Evolutionary conservation across 2,329 filamentous ascomycete genomes (phyloP).

Genomic region (Scleromitrula shiraiana): DNA sequence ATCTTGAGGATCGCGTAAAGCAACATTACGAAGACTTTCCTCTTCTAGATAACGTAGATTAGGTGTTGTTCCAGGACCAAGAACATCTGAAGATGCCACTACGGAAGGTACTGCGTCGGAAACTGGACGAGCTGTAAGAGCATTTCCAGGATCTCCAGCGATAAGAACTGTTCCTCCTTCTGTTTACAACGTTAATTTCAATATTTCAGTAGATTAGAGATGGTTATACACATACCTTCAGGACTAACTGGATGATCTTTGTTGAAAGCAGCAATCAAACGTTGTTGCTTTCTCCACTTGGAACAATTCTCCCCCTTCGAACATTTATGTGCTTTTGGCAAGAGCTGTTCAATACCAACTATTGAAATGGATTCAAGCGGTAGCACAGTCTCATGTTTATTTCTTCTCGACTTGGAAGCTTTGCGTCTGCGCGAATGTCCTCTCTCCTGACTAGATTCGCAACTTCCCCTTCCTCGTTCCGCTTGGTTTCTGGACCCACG

Average conservation of each 20-base stretch:
- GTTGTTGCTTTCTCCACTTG: constrained; percentile 75
- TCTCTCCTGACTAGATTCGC: constrained; percentile 22
- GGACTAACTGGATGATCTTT: constrained; percentile 62
- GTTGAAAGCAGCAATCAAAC: constrained; percentile 65
- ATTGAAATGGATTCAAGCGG: constrained; percentile 83
- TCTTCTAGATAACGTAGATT: constrained; percentile 66
- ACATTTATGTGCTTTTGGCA: constrained; percentile 78
- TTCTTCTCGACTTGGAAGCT: constrained; percentile 21
- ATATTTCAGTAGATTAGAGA: background rate
- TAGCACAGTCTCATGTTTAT: constrained; percentile 53
- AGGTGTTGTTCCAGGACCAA: constrained; percentile 61
- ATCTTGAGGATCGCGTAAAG: constrained; percentile 76
- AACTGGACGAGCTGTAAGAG: constrained; percentile 58
- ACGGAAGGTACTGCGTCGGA: constrained; percentile 75
- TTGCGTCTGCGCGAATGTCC: constrained; percentile 17
- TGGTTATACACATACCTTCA: constrained; percentile 20
- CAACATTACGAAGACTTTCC: constrained; percentile 60
- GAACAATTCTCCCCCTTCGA: constrained; percentile 79
- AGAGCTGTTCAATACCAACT: constrained; percentile 81
- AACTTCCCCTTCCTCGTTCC: constrained; percentile 15
- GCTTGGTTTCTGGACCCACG: constrained; percentile 17
- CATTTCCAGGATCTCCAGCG: constrained; percentile 71
- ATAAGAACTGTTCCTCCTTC: constrained; percentile 63
- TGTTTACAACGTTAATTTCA: background rate
- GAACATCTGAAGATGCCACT: constrained; percentile 82